A percentile compares a stretch with the other conserved stretches of the same genome.
These are phyloP conservation scores for Escovopsis sp. DNA, from an alignment of 2,329 filamentous ascomycete species.

Conservation along the genomic window DNA sequence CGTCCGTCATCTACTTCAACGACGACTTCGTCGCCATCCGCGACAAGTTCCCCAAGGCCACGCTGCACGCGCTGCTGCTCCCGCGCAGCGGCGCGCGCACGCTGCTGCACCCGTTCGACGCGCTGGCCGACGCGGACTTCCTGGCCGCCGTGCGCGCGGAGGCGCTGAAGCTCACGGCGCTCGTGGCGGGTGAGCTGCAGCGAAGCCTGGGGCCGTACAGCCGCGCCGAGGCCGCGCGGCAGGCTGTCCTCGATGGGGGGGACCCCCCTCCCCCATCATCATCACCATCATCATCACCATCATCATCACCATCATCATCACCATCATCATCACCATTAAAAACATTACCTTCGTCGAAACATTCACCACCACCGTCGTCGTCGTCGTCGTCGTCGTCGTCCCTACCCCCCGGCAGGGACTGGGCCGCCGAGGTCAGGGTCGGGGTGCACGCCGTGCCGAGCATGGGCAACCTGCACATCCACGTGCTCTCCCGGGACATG, in stretches of 20 bases:
- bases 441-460: slow-evolving; percentile 80
- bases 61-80: slow-evolving; percentile 75
- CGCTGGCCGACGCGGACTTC: slow-evolving; percentile 57
- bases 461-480: slow-evolving; percentile 86
- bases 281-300: no score
- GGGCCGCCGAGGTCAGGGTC: slow-evolving; percentile 55
- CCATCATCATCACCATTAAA: no score
- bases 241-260: slow-evolving; percentile 50
- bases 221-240: slow-evolving; percentile 44
- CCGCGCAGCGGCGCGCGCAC: slow-evolving; percentile 51
- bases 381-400: slow-evolving; percentile 8
- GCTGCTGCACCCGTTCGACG: slow-evolving; percentile 59
- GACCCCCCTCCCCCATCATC: not conserved
- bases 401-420: slow-evolving; percentile 63
- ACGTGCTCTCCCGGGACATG: slow-evolving; percentile 73
- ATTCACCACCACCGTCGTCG: no score
- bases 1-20: slow-evolving; percentile 50
- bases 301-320: no score
- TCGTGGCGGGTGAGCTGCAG: slow-evolving; percentile 64
- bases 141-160: slow-evolving; percentile 48
- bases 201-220: slow-evolving; percentile 52
- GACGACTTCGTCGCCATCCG: slow-evolving; percentile 60
- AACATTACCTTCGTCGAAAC: no score
- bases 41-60: slow-evolving; percentile 76
- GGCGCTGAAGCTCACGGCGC: slow-evolving; percentile 40